A percentile compares a stretch with the other conserved stretches of the same genome.
phyloP scores from a whole-genome alignment of 108 stramenopile species.

The Bacterosira constricta region DNA sequence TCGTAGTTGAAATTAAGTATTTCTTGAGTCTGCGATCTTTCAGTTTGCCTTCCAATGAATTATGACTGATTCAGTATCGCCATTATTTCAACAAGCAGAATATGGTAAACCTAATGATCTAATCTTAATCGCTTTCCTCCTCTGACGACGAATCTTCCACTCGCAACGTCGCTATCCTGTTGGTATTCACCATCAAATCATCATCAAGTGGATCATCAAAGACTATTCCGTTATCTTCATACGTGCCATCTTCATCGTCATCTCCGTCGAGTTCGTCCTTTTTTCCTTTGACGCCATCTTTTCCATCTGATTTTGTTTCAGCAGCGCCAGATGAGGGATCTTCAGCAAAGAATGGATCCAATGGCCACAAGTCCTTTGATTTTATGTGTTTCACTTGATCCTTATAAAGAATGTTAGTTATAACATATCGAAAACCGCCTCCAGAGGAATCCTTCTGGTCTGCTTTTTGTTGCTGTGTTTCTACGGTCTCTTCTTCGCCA shows the following conservation, averaged over 20 bases:
- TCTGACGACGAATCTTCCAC: constrained; percentile 65
- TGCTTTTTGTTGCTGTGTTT: background rate
- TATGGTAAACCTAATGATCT: too few species aligned
- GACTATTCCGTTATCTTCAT: constrained; percentile 35
- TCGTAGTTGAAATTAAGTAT: too few species aligned
- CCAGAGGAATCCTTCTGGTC: constrained; percentile 8
- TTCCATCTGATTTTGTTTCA: background rate
- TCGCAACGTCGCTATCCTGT: constrained; percentile 62
- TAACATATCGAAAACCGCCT: constrained; percentile 67
- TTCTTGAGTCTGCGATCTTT: too few species aligned
- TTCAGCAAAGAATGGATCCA: constrained; percentile 52
- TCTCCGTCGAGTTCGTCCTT: constrained; percentile 14
- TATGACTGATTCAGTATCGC: too few species aligned
- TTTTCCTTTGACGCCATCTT: background rate
- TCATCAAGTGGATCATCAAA: constrained; percentile 57
- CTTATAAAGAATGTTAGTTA: constrained; percentile 91
- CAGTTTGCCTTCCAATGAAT: too few species aligned
- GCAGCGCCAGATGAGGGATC: constrained; percentile 6
- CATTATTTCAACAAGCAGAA: too few species aligned
- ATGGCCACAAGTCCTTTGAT: constrained; percentile 87
- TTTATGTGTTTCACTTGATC: constrained; percentile 95
- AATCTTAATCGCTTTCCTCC: constrained; percentile 21
- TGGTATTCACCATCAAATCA: constrained; percentile 72
- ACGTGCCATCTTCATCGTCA: constrained; percentile 32
- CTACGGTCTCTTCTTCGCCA: constrained; percentile 43